Percentiles rank a stretch among this genome's conserved stretches.
Conservation (phyloP, 2,329 filamentous ascomycete species). For the Neofusicoccum sp. region DNA sequence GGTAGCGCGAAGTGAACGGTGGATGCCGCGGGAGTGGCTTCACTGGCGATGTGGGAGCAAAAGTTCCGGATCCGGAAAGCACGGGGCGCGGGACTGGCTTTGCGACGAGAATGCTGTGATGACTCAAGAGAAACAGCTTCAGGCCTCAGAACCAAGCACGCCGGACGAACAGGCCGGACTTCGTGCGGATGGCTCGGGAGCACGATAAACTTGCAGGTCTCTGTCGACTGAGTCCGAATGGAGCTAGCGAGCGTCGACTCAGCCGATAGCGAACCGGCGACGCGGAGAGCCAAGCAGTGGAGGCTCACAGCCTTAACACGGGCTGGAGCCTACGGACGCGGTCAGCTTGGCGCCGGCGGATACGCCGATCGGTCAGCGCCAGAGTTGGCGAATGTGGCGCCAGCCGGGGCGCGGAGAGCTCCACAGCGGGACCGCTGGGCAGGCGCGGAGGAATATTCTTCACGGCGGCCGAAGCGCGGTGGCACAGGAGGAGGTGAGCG, state of each 20-base stretch:
- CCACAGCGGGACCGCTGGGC: background rate
- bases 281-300: background rate
- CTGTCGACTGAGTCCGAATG: background rate
- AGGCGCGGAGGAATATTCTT: background rate
- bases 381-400: background rate
- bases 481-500: background rate
- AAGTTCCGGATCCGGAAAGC: background rate
- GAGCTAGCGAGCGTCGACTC: background rate
- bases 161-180: background rate
- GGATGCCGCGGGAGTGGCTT: background rate
- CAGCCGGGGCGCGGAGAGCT: background rate
- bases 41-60: background rate
- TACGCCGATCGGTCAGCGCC: constrained; percentile 11
- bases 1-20: background rate
- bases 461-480: background rate
- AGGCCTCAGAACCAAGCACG: background rate
- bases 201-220: constrained; percentile 1
- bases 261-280: background rate
- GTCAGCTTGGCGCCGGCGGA: constrained; percentile 15
- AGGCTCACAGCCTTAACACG: constrained; percentile 14
- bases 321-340: constrained; percentile 16
- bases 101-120: background rate
- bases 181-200: constrained; percentile 3
- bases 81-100: background rate
- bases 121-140: background rate